Conservation (phyloP, 2,329 filamentous ascomycete species). For the Zymoseptoria ardabiliae region DNA sequence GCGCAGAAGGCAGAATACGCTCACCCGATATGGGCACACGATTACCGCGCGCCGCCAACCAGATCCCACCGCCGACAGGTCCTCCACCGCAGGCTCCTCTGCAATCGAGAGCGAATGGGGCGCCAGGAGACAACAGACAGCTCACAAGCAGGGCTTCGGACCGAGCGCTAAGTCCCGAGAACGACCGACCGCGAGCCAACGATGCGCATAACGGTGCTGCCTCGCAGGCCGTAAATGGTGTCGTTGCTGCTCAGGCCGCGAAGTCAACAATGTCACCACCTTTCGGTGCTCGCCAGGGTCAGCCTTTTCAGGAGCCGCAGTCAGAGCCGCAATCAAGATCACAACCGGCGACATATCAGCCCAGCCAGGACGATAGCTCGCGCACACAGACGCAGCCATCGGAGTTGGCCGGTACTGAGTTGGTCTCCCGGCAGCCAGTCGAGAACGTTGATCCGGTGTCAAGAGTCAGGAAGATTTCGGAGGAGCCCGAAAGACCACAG, state of each 20-base stretch:
- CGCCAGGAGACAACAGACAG: slow-evolving; percentile 20
- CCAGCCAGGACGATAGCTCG: slow-evolving; percentile 21
- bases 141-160: slow-evolving; percentile 23
- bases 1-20: slow-evolving; percentile 16
- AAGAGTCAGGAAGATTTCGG: slow-evolving; percentile 21
- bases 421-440: slow-evolving; percentile 19
- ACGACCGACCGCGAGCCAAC: slow-evolving; percentile 21
- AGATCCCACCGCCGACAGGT: slow-evolving; percentile 49
- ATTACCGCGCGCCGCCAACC: slow-evolving; percentile 43
- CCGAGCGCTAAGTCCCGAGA: slow-evolving; percentile 26
- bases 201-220: slow-evolving; percentile 16
- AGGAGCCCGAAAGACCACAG: slow-evolving; percentile 46
- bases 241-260: slow-evolving; percentile 2
- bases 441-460: slow-evolving; percentile 21
- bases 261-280: slow-evolving; percentile 16
- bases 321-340: slow-evolving; percentile 7
- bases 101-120: slow-evolving; percentile 36
- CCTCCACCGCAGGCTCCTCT: slow-evolving; percentile 59
- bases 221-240: slow-evolving; percentile 6
- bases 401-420: slow-evolving; percentile 12
- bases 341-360: slow-evolving; percentile 29
- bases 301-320: slow-evolving; percentile 4
- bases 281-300: slow-evolving; percentile 10
- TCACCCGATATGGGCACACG: slow-evolving; percentile 16
- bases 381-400: slow-evolving; percentile 24